phyloP scores from a whole-genome alignment of 148 eudicot species.

The Camellia granthamiana region DNA sequence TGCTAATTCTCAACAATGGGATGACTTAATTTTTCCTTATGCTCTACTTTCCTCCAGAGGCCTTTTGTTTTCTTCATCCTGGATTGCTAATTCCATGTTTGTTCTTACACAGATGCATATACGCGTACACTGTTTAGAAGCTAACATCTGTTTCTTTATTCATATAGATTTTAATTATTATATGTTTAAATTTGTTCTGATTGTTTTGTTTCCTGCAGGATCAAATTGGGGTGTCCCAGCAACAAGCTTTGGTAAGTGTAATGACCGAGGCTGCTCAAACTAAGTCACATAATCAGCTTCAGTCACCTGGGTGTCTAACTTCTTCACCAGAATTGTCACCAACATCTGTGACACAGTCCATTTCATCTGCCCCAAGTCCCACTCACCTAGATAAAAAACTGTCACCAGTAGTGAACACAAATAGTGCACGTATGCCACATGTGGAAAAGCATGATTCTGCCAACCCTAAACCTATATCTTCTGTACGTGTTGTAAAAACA shows the following conservation, averaged over 20 bases:
- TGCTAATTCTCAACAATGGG: background rate
- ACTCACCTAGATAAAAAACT: slow-evolving; percentile 17
- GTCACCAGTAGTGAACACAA: slow-evolving; percentile 17
- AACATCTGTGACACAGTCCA: slow-evolving; percentile 28
- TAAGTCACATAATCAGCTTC: slow-evolving; percentile 19
- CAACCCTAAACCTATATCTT: slow-evolving; percentile 20
- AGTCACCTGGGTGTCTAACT: slow-evolving; percentile 18
- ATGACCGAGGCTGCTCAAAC: slow-evolving; percentile 44
- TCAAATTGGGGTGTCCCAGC: slow-evolving; percentile 39
- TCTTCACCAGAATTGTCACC: slow-evolving; percentile 29
- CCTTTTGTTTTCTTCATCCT: too few relatives aligned
- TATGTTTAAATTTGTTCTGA: background rate
- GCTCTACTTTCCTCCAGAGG: too few relatives aligned
- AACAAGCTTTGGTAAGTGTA: slow-evolving; percentile 39
- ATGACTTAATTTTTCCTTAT: background rate
- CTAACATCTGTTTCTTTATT: background rate
- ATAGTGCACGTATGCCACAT: slow-evolving; percentile 11
- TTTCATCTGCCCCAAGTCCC: slow-evolving; percentile 25
- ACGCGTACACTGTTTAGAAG: too few relatives aligned
- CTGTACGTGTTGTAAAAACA: slow-evolving; percentile 28
- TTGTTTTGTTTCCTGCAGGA: slow-evolving; percentile 32
- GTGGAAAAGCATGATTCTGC: slow-evolving; percentile 19
- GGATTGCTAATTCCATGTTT: too few relatives aligned
- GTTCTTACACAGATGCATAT: too few relatives aligned
- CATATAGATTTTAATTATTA: background rate